Evolutionary conservation across 2,329 filamentous ascomycete species (phyloP).

Genomic region (Podosphaera aphanis): DNA sequence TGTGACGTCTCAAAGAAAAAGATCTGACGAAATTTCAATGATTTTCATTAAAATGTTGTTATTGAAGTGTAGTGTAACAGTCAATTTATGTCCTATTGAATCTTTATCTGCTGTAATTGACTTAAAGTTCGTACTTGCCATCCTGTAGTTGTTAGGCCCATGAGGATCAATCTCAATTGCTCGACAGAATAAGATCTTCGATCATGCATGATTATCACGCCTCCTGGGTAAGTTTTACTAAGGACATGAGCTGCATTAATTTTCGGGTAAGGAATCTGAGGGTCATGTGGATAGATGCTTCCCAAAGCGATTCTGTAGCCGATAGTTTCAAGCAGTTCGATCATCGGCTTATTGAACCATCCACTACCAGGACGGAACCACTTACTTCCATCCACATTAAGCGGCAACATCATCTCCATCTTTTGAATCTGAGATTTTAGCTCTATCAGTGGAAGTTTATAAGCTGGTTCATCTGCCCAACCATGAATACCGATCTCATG

Average conservation of each 20-base stretch:
- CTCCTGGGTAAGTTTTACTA: slow-evolving; percentile 54
- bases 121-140: slow-evolving; percentile 52
- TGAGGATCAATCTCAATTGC: slow-evolving; percentile 52
- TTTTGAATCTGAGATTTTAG: slow-evolving; percentile 38
- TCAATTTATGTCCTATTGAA: too few species aligned
- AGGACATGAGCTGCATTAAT: slow-evolving; percentile 60
- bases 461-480: slow-evolving; percentile 63
- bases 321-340: slow-evolving; percentile 30
- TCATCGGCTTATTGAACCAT: slow-evolving; percentile 54
- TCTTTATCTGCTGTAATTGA: slow-evolving; percentile 27
- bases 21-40: too few species aligned
- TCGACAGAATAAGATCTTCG: slow-evolving; percentile 58
- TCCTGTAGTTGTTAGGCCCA: slow-evolving; percentile 43
- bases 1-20: too few species aligned
- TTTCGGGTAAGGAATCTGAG: slow-evolving; percentile 48
- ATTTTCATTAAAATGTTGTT: too few species aligned
- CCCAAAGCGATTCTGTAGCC: slow-evolving; percentile 58
- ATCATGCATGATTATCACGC: slow-evolving; percentile 72
- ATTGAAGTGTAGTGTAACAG: too few species aligned
- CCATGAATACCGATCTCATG: slow-evolving; percentile 72
- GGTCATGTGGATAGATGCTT: slow-evolving; percentile 72
- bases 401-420: slow-evolving; percentile 30
- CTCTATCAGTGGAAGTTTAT: slow-evolving; percentile 30
- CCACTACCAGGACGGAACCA: slow-evolving; percentile 73
- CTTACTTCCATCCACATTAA: slow-evolving; percentile 28